Conservation (phyloP, 1,284 basidiomycete species). For the Paramarasmius palmivorus region DNA sequence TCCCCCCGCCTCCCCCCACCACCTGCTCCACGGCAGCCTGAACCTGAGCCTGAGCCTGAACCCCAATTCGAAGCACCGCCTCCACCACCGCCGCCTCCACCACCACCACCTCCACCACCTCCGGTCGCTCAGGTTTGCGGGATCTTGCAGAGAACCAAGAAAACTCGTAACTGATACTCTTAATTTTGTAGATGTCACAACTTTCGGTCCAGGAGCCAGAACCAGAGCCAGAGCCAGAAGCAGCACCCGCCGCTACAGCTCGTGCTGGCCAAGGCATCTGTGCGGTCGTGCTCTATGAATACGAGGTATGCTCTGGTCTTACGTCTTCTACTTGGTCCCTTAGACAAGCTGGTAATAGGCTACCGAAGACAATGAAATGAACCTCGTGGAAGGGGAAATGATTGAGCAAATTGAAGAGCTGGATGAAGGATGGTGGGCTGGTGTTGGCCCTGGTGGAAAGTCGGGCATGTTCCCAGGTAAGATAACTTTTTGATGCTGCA, state of each 20-base stretch:
- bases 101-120: slow-evolving; percentile 29
- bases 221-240: slow-evolving; percentile 38
- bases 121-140: slow-evolving; percentile 9
- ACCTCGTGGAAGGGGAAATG: slow-evolving; percentile 77
- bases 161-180: slow-evolving; percentile 23
- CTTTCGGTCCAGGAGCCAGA: slow-evolving; percentile 38
- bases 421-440: slow-evolving; percentile 89
- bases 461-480: slow-evolving; percentile 77
- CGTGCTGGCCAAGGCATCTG: slow-evolving; percentile 27
- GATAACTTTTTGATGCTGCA: slow-evolving; percentile 19
- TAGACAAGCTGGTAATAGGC: slow-evolving; percentile 39
- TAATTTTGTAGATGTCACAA: slow-evolving; percentile 22
- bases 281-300: slow-evolving; percentile 71
- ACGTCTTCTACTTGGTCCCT: not conserved
- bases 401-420: slow-evolving; percentile 82
- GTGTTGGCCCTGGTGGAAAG: slow-evolving; percentile 62
- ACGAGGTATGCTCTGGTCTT: slow-evolving; percentile 53
- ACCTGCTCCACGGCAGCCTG: slow-evolving; percentile 23
- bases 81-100: slow-evolving; percentile 34
- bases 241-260: slow-evolving; percentile 27
- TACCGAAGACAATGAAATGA: slow-evolving; percentile 84
- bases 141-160: slow-evolving; percentile 18
- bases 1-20: slow-evolving; percentile 34
- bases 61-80: slow-evolving; percentile 21
- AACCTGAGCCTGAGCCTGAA: slow-evolving; percentile 24